A percentile compares a stretch with the other conserved stretches of the same genome.
Conservation (phyloP, 2,329 filamentous ascomycete species). For the Nannizzia gypsea region DNA sequence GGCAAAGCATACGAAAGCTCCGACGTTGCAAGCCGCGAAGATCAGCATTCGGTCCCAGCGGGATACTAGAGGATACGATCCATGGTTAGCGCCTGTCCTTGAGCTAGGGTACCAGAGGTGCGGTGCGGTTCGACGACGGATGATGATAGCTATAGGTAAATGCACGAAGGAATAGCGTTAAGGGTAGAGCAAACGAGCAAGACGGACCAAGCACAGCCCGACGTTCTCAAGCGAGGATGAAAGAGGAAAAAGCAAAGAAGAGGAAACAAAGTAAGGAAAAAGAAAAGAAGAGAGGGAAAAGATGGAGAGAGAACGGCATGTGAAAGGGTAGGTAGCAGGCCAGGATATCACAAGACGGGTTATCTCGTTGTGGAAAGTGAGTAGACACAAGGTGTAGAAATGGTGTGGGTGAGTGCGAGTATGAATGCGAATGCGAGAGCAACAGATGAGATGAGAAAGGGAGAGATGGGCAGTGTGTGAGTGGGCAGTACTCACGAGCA, state of each 20-base stretch:
- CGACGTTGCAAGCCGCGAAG: slow-evolving; percentile 83
- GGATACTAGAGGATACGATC: slow-evolving; percentile 54
- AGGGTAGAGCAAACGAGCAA: neutral
- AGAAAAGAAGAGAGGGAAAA: neutral
- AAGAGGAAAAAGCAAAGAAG: neutral
- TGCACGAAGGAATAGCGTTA: neutral
- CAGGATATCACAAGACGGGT: neutral
- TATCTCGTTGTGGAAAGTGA: neutral
- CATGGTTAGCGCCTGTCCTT: neutral
- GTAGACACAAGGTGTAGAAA: neutral
- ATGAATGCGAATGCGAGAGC: neutral
- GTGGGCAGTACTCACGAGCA: slow-evolving; percentile 59
- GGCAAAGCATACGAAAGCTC: slow-evolving; percentile 82
- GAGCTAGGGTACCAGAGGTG: neutral
- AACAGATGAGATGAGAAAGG: neutral
- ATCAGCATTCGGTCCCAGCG: slow-evolving; percentile 92
- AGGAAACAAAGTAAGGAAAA: neutral
- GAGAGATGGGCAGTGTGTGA: neutral
- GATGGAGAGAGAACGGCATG: neutral
- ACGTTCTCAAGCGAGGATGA: neutral
- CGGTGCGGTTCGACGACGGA: neutral
- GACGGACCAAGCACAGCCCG: neutral
- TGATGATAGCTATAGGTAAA: neutral
- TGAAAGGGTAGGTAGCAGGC: neutral
- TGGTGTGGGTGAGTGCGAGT: neutral